phyloP scores from a whole-genome alignment of 2,329 filamentous ascomycete species.

The Harringtonia aguacate region DNA sequence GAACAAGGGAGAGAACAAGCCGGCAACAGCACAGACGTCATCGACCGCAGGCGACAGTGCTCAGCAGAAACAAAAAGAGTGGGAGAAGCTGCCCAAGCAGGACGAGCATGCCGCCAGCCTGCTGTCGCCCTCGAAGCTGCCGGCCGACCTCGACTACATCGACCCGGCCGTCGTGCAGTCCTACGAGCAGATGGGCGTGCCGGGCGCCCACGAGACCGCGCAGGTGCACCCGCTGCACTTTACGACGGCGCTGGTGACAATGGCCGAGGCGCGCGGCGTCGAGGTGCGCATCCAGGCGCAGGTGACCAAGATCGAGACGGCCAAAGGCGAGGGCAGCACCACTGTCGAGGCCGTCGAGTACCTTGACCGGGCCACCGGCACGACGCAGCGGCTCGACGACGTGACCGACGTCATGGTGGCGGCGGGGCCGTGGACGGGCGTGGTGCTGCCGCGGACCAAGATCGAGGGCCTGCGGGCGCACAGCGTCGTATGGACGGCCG shows the following conservation, averaged over 20 bases:
- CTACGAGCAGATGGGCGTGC: slow-evolving; percentile 72
- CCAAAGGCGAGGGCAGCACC: slow-evolving; percentile 5
- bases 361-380: slow-evolving; percentile 31
- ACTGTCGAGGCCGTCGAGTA: slow-evolving; percentile 50
- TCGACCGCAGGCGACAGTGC: background rate
- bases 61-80: slow-evolving; percentile 27
- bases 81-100: slow-evolving; percentile 54
- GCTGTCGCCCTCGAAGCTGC: slow-evolving; percentile 50
- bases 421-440: slow-evolving; percentile 54
- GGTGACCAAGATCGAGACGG: slow-evolving; percentile 54
- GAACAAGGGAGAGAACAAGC: slow-evolving; percentile 36
- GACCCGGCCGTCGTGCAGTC: slow-evolving; percentile 51
- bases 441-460: slow-evolving; percentile 44
- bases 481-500: slow-evolving; percentile 52
- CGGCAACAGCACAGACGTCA: slow-evolving; percentile 11
- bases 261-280: slow-evolving; percentile 61
- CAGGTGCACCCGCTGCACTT: slow-evolving; percentile 93
- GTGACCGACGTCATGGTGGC: slow-evolving; percentile 45
- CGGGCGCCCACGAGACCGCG: slow-evolving; percentile 64
- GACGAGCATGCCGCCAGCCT: slow-evolving; percentile 34
- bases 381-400: slow-evolving; percentile 24
- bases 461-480: slow-evolving; percentile 51
- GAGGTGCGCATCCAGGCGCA: slow-evolving; percentile 54
- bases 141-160: slow-evolving; percentile 77
- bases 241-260: slow-evolving; percentile 69